A percentile compares a stretch with the other conserved stretches of the same genome.
Conservation (phyloP, 306 rosid genomes). For the Lathyrus tuberosus region DNA sequence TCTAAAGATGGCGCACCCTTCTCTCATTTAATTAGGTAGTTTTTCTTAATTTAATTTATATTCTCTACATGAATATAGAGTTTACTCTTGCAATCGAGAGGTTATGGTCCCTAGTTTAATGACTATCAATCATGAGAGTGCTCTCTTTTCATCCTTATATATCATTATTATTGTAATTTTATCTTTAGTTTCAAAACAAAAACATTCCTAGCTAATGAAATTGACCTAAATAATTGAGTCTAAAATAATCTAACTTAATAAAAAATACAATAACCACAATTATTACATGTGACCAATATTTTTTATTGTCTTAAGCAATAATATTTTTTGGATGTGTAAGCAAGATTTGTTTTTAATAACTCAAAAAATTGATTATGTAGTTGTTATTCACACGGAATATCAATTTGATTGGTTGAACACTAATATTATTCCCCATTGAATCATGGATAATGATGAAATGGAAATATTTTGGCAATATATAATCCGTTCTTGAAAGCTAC, state of each 20-base stretch:
- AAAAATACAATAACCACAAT: neutral
- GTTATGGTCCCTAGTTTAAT: too few species aligned
- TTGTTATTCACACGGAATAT: constrained; percentile 4
- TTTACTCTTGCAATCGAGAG: too few species aligned
- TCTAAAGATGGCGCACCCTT: too few species aligned
- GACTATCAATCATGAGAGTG: too few species aligned
- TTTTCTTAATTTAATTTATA: too few species aligned
- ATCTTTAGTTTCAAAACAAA: neutral
- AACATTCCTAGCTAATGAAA: neutral
- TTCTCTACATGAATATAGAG: too few species aligned
- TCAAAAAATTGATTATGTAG: neutral
- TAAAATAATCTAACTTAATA: neutral
- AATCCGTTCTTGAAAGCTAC: neutral
- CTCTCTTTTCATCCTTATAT: too few species aligned
- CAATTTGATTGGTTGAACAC: neutral
- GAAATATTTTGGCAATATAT: neutral
- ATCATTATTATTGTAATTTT: too few species aligned
- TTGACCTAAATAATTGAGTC: neutral
- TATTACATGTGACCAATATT: neutral
- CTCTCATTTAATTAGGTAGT: too few species aligned
- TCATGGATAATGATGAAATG: constrained; percentile 15
- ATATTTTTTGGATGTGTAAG: neutral
- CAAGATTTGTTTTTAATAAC: neutral
- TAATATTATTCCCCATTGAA: neutral
- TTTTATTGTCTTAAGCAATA: neutral